Base-by-base conservation (phyloP, 768 basidiomycete genomes). In the Favolaschia claudopus region DNA sequence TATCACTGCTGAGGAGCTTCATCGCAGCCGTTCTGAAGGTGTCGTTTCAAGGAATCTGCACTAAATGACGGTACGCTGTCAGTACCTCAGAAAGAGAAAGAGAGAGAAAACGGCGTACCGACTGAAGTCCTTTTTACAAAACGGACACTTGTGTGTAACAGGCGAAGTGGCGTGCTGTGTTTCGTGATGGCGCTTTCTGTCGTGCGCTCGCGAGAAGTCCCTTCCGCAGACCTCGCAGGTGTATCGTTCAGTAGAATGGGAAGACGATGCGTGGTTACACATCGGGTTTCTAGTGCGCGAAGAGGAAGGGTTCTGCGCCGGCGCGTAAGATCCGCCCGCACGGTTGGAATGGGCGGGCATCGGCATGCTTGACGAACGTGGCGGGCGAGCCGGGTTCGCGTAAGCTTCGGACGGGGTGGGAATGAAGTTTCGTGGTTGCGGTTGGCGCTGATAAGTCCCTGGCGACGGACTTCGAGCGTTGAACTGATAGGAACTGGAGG, bases 21-120 rank as follows among this genome's bases (percentile, higher is more conserved):
- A 70, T 88, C 87, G 76, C 89, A 91, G 47, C 91, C 91, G 65
- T 92, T 91, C 78, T 93, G 91, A 50, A 89, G 66, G 74, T 93
- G 92, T 70, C 92, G 82, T 75, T 92, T 93, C 63, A 92, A 79
- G 57, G 92, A 93, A 75, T 91, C 89, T 45, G 78, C 77, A 61
- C 79, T 81, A 51, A 49, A 28, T 33, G 37, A 40, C 36, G 61
- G 44, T 49, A 56, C 48, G 55, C 34, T 49, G 46, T 53, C 39
- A 60, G 55, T 49, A 50, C 57, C 31, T 37, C 25, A 59, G 50
- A 48, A 47, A 24, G 20, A 55, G 53, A 50, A 45, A 53, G 31
- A 51, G 47, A 56, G 42, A 47, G 39, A 55, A 51, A 22, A 9
- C 22, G 13, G 58, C 78, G 49, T 76, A 82, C 71, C 92, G 85